Conservation (phyloP, 768 basidiomycete genomes). For the Suillus bovinus region DNA sequence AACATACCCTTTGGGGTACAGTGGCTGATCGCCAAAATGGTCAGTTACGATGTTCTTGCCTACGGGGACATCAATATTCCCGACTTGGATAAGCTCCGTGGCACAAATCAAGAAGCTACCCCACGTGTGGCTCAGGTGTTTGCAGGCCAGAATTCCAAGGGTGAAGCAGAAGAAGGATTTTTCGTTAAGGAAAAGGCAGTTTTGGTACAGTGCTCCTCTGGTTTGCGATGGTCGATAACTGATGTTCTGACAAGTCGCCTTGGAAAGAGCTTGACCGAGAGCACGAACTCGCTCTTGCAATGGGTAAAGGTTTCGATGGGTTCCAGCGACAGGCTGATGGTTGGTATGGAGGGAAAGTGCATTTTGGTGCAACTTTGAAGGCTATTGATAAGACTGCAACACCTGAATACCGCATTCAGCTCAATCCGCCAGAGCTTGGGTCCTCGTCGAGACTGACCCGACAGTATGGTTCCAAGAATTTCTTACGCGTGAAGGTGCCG, state of each 20-base stretch:
- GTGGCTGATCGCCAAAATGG: constrained; percentile 52
- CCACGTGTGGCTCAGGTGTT: constrained; percentile 26
- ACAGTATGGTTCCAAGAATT: constrained; percentile 60
- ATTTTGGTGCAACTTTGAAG: constrained; percentile 47
- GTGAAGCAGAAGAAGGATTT: constrained; percentile 15
- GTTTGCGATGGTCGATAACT: constrained; percentile 15
- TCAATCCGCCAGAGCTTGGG: constrained; percentile 52
- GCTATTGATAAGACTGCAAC: background rate
- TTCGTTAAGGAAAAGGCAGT: constrained; percentile 17
- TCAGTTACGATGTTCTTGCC: constrained; percentile 30
- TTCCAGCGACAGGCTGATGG: constrained; percentile 35
- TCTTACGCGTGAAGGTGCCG: constrained; percentile 52
- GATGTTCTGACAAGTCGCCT: constrained; percentile 44
- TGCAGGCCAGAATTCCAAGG: background rate
- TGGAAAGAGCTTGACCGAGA: constrained; percentile 67
- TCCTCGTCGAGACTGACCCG: constrained; percentile 59
- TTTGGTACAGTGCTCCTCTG: constrained; percentile 16
- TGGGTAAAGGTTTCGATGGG: constrained; percentile 27
- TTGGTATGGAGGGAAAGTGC: constrained; percentile 65
- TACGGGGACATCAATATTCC: constrained; percentile 34
- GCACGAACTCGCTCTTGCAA: constrained; percentile 27
- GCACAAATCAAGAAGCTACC: constrained; percentile 34
- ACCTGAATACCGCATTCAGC: constrained; percentile 36
- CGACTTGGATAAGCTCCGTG: constrained; percentile 28
- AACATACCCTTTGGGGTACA: constrained; percentile 47